Conservation (phyloP, 2,329 filamentous ascomycete genomes). For the Penicillium sp. region DNA sequence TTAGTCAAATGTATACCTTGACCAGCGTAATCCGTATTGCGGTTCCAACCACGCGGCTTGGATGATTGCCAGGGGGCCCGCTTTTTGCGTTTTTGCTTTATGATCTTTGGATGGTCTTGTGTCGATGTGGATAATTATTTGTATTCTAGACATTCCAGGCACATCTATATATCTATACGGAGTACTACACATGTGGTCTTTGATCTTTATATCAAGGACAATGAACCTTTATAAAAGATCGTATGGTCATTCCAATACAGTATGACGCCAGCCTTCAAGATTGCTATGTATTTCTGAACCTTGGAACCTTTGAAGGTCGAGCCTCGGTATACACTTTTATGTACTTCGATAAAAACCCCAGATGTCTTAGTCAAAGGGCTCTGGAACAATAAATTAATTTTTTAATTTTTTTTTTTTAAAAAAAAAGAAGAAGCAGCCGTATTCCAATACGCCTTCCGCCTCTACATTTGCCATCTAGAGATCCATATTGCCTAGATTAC, state of each 20-base stretch:
- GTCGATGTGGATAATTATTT: too few species aligned
- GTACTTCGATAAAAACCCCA: background rate
- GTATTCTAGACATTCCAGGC: background rate
- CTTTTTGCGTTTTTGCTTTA: slow-evolving; percentile 3
- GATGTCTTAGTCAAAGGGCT: background rate
- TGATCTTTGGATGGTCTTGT: background rate
- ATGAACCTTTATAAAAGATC: background rate
- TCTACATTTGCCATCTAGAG: background rate
- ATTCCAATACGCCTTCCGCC: background rate
- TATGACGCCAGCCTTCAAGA: background rate
- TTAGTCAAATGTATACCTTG: slow-evolving; percentile 1
- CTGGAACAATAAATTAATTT: background rate
- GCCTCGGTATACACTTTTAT: background rate
- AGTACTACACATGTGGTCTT: background rate
- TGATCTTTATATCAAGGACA: background rate
- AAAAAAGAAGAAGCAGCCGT: background rate
- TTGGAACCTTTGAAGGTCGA: background rate
- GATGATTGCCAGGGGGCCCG: slow-evolving; percentile 7
- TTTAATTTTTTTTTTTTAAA: too few species aligned
- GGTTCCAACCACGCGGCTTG: slow-evolving; percentile 15
- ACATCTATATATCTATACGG: background rate
- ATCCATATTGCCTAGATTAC: background rate
- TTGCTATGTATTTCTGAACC: background rate
- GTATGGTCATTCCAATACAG: slow-evolving; percentile 1
- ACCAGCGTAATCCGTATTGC: slow-evolving; percentile 12